Percentiles rank a stretch among this genome's conserved stretches.
Evolutionary conservation across 371 early-diverging fungal genomes (phyloP).

Genomic region (Mortierella sp.): DNA sequence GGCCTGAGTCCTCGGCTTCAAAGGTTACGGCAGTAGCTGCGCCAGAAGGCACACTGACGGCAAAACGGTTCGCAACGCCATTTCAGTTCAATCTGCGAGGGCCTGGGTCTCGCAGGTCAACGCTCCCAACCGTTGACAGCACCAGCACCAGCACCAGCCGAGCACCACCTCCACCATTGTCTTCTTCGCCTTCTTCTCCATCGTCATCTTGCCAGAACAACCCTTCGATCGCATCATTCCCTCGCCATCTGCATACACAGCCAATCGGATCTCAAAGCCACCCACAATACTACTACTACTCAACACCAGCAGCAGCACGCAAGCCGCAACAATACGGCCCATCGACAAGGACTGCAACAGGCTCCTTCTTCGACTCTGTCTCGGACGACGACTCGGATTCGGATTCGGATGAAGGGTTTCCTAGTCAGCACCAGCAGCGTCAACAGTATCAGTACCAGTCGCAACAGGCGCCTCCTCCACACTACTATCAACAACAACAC

Average conservation of each 20-base stretch:
- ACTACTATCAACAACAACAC: background rate
- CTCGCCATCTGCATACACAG: background rate
- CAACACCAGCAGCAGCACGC: background rate
- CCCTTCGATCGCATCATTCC: background rate
- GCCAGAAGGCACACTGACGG: background rate
- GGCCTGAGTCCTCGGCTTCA: background rate
- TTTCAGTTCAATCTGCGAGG: constrained; percentile 16
- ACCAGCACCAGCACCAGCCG: background rate
- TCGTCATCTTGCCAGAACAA: background rate
- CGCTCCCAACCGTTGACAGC: background rate
- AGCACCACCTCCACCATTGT: background rate
- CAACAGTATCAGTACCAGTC: constrained; percentile 6
- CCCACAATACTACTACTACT: background rate
- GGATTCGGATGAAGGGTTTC: constrained; percentile 19
- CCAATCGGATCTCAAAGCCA: background rate
- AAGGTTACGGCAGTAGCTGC: background rate
- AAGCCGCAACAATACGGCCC: background rate
- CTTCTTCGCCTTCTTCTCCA: background rate
- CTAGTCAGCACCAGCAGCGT: background rate
- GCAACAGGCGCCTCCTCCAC: background rate
- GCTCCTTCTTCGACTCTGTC: constrained; percentile 48
- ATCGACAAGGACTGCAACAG: constrained; percentile 9
- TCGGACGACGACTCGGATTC: constrained; percentile 52
- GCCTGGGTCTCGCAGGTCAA: background rate
- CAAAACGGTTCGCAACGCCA: constrained; percentile 25